Evolutionary conservation across 2,329 filamentous ascomycete genomes (phyloP).

Genomic region (Anthostomella pinea): DNA sequence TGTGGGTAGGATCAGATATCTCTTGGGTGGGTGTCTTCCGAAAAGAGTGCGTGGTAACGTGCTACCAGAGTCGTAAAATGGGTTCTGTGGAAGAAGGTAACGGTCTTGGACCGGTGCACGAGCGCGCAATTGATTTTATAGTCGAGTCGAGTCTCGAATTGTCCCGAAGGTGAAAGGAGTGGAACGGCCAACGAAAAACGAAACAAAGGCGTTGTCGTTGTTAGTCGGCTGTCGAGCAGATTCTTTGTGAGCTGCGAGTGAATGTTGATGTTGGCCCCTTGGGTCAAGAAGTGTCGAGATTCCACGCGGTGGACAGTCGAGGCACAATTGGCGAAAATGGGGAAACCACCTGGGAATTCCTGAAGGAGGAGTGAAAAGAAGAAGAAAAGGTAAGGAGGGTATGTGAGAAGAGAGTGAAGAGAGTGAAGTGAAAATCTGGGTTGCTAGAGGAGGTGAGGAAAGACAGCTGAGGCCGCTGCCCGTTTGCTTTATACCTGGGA

Average conservation of each 20-base stretch:
- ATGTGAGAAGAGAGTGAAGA: not conserved
- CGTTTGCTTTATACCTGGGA: slow-evolving; percentile 2
- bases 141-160: too few relatives aligned
- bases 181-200: too few relatives aligned
- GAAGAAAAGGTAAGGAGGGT: slow-evolving; percentile 15
- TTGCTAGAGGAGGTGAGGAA: not conserved
- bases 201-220: slow-evolving; percentile 10
- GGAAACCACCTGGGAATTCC: slow-evolving; percentile 24
- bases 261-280: slow-evolving; percentile 5
- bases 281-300: too few relatives aligned
- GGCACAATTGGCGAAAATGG: slow-evolving; percentile 17
- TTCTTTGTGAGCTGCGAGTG: slow-evolving; percentile 12
- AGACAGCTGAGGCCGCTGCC: not conserved
- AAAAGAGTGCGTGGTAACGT: too few relatives aligned
- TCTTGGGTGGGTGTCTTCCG: too few relatives aligned
- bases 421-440: not conserved
- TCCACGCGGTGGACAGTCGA: slow-evolving; percentile 12
- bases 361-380: slow-evolving; percentile 15
- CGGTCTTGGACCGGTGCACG: not conserved
- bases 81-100: slow-evolving; percentile 4
- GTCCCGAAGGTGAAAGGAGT: slow-evolving; percentile 8
- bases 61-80: too few relatives aligned
- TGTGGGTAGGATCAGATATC: slow-evolving; percentile 8
- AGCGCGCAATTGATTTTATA: not conserved
- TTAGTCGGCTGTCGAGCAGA: slow-evolving; percentile 1